Evolutionary conservation across 805 yeast genomes (phyloP), one percentile per base, ranked within the genome.

Genomic region (Wickerhamomyces rabaulensis): DNA sequence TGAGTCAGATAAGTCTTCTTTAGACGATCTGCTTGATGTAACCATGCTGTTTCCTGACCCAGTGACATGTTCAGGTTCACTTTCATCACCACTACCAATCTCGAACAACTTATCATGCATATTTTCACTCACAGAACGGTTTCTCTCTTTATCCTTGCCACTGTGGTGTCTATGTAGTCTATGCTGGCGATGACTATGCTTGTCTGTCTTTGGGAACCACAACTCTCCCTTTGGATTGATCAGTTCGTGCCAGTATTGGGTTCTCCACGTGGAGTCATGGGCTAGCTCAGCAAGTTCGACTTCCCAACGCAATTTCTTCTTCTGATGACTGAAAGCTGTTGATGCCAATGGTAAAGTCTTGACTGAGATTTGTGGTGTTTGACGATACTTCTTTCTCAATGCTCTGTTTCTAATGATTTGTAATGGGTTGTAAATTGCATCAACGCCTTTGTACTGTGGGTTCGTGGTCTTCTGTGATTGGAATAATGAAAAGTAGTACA

Each of bases 341-440:
- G 87, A 82, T 2, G 89, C 82, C n/a, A 78, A 63, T 13, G 87
- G 86, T 6, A 81, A 61, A 9, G 75, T 69, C 46, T 75, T 72
- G 25, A 75, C 62, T 1, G 73, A 63, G 12, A 76, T 57, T 36
- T 73, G 70, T 3, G 78, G 74, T 31, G 68, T 66, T 47, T 76
- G 78, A 43, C 71, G 73, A 54, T 76, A 67, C 54, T 75, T 75
- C 47, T 74, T 73, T 44, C 87, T 63, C 4, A 83, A 60, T 53
- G 71, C 72, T 48, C 96, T 71, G 63, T 88, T 84, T 47, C 97
- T 68, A 23, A 89, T 79, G n/a, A 82, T 75, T 63, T 87, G 96
- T 39, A 89, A 67, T 4, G 96, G 96, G 59, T 89, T 89, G 68
- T 82, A 89, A 3, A 78, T 75, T 3, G 84, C 87, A 40, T 82